phyloP scores from a whole-genome alignment of 139 green algal genomes.

The Haematococcus lacustris region DNA sequence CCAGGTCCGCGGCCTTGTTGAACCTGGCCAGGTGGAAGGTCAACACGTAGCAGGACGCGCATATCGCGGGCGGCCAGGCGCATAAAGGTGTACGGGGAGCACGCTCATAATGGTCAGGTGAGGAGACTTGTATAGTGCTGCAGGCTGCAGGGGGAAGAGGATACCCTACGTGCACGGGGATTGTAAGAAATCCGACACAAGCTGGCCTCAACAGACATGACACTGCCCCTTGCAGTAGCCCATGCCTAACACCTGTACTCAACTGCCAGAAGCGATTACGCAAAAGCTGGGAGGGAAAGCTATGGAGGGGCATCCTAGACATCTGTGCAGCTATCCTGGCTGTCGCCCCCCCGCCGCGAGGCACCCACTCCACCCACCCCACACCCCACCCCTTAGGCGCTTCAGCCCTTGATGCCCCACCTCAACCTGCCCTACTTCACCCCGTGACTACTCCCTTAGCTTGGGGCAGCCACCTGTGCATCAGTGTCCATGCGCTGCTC shows the following conservation, averaged over 20 bases:
- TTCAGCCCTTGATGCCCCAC: too few relatives aligned
- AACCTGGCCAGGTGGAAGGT: constrained; percentile 35
- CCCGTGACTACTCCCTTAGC: too few relatives aligned
- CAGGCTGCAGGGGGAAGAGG: too few relatives aligned
- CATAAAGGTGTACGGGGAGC: not conserved
- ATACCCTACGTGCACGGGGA: too few relatives aligned
- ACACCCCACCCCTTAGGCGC: not conserved
- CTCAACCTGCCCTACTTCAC: too few relatives aligned
- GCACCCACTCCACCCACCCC: not conserved
- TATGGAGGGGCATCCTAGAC: not conserved
- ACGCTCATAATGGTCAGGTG: not conserved
- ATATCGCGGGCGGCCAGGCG: not conserved
- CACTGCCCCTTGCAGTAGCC: too few relatives aligned
- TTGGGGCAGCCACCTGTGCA: constrained; percentile 76
- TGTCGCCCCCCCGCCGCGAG: not conserved
- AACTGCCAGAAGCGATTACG: too few relatives aligned
- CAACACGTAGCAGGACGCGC: not conserved
- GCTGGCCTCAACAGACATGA: too few relatives aligned
- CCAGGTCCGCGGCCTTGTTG: constrained; percentile 84
- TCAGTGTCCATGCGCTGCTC: constrained; percentile 77
- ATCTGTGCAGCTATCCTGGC: not conserved
- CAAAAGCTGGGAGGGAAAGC: not conserved
- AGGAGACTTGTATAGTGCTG: not conserved
- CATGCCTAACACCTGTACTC: too few relatives aligned
- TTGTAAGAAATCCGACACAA: too few relatives aligned